Conservation (phyloP, 2,329 filamentous ascomycete genomes). For the Canariomyces notabilis region DNA sequence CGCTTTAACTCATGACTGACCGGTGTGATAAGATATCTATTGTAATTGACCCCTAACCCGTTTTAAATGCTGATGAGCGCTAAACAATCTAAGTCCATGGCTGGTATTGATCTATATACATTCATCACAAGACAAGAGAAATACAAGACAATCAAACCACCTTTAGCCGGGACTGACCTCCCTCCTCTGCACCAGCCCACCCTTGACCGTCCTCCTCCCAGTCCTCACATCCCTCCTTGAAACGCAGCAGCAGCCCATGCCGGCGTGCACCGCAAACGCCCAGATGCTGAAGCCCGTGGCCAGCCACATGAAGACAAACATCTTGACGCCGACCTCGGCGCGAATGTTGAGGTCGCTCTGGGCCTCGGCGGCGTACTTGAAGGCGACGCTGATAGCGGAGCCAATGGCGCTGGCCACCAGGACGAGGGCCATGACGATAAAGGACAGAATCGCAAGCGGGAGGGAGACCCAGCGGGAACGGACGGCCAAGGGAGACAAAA, state of each 20-base stretch:
- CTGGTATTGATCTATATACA: not conserved
- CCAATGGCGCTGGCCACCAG: conserved; percentile 68
- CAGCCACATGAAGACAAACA: conserved; percentile 90
- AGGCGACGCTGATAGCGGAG: conserved; percentile 78
- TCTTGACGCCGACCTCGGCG: conserved; percentile 62
- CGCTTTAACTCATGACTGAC: too few species aligned
- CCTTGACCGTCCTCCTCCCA: conserved; percentile 29
- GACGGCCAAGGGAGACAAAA: conserved; percentile 55
- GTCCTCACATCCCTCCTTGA: conserved; percentile 47
- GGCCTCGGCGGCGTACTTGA: conserved; percentile 68
- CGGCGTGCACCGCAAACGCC: conserved; percentile 67
- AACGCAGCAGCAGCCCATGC: conserved; percentile 73
- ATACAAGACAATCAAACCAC: not conserved
- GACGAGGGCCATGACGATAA: conserved; percentile 61
- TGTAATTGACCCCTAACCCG: too few species aligned
- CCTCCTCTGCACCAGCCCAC: conserved; percentile 10
- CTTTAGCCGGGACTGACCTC: not conserved
- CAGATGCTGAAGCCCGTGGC: conserved; percentile 62
- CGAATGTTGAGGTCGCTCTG: conserved; percentile 72
- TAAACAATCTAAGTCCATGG: not conserved
- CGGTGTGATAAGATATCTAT: too few species aligned
- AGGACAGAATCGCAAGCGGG: conserved; percentile 62
- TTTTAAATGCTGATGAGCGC: too few species aligned
- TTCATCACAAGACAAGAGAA: not conserved
- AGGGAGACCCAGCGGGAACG: conserved; percentile 57